Base-by-base conservation (phyloP, 2,329 filamentous ascomycete species). In the Rhytidhysteron rufulum region DNA sequence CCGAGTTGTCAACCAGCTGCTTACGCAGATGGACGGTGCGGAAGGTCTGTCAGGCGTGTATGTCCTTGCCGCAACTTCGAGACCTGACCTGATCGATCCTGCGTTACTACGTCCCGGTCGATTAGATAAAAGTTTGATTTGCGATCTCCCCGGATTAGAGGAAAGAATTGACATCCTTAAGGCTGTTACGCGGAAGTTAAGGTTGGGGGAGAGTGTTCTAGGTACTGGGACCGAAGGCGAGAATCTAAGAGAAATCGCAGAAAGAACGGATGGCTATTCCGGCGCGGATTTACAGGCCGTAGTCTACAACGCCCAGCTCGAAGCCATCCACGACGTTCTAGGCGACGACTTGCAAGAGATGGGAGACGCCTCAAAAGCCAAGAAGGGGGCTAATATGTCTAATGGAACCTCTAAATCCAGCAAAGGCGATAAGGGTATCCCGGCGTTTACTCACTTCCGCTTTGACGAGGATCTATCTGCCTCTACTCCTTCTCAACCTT, bases 11-110 rank as follows among this genome's bases (percentile, higher is more conserved):
- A 98, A 98, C 63, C 94, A 98, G 72, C 81, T 98, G 42, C 78
- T 98, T 9, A 98, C 94, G 1, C 91, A 97, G 65, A 98, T 98
- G 93, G 93, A 98, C 58, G 93, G 93, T 58, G 93, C 93, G 0
- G 94, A 98, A 66, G 94, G 93, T 0, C 70, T 98, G 4, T 89
- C 85, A 1, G 93, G 93, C 2, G 94, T 98, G 0, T 98, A 98
- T 55, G 93, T 98, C 5, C 78, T 98, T 3, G 94, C 94, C 17
- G 94, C 93, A 1, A 98, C 93, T 0, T 91, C 85, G 1, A 76
- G 94, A 4, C 94, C 94, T 0, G 94, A 98, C 63, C 71, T 98
- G 11, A 97, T 98, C 45, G 93, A 98, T 60, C 91, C 94, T 10
- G 93, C 93, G 1, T 72, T 98, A 19, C 76, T 98, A 18, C 82